Evolutionary conservation across 2,329 filamentous ascomycete species (phyloP), one percentile per base, ranked within the genome.

Genomic region (Arthrobotrys megalospora): DNA sequence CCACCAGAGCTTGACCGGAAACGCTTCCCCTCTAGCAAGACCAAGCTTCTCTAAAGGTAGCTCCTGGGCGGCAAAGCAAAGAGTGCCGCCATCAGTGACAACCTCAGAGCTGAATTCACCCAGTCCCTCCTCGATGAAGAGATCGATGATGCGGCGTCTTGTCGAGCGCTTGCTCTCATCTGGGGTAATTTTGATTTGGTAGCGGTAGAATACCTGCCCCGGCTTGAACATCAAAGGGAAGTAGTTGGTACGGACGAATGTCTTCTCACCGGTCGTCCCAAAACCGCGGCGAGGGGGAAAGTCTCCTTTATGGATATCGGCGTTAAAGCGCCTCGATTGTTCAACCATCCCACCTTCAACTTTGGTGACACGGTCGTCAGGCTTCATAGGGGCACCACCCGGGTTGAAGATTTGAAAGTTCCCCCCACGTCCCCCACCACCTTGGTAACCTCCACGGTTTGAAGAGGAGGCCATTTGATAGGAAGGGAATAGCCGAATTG

Each of bases 231-330:
- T 12, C 0, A 77, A 10, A 7, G 73, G 66, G 41, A 77, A 77
- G 32, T 66, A 71, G 24, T 77, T 77, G 8, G 73, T 43, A 2
- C 66, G 32, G 28, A 77, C 73, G 12, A 53, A 14, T 6, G 66
- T 71, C 3, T 67, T 69, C 43, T 63, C 41, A 6, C 73, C 66
- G 1, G 48, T 12, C 0, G 73, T 66, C 4, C 73, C 73, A 36
- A 77, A 77, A 3, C 73, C 66, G n/a, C 66, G 60, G 28, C 66
- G 48, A 19, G 66, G 73, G 14, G 73, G 73, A 6, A 71, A 71
- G 16, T 71, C 36, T 1, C 55, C 48, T 19, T 24, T 47, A 11
- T 71, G 73, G 21, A 67, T 28, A 0, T 36, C 32, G 14, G 24
- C 19, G 8, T 7, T 50, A 32, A 1, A 71, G 19, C 2, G 38